A percentile compares a stretch with the other conserved stretches of the same genome.
These are phyloP conservation scores for Fusarium sarcochroum DNA, from an alignment of 2,329 filamentous ascomycete species.

Conservation along the genomic window DNA sequence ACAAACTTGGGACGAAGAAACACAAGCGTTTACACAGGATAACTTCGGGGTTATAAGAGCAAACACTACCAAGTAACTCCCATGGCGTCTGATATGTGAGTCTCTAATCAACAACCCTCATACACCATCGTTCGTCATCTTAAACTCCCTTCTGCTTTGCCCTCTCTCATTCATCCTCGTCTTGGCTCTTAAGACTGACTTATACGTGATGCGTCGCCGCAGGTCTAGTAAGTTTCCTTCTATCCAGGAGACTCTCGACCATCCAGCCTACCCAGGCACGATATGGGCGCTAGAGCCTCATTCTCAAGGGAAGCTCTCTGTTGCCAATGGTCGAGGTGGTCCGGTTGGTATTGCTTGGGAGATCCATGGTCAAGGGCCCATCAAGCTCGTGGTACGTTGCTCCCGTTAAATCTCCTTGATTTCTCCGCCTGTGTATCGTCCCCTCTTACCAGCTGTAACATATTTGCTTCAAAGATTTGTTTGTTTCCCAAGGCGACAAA, in stretches of 20 bases:
- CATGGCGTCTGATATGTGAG: conserved; percentile 35
- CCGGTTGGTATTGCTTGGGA: conserved; percentile 85
- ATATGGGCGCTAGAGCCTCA: conserved; percentile 79
- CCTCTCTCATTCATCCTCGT: background rate
- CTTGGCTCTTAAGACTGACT: conserved; percentile 11
- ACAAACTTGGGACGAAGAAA: conserved; percentile 10
- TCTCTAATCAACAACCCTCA: conserved; percentile 10
- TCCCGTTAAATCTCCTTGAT: conserved; percentile 24
- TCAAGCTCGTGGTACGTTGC: conserved; percentile 78
- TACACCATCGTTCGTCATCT: background rate
- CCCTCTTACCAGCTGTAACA: background rate
- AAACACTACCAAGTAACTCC: conserved; percentile 23
- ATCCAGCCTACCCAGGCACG: conserved; percentile 76
- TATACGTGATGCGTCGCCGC: conserved; percentile 19
- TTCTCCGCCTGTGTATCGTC: conserved; percentile 18
- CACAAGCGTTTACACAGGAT: conserved; percentile 24
- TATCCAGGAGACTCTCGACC: conserved; percentile 70
- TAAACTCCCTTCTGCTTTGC: background rate
- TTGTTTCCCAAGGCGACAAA: background rate
- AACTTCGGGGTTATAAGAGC: conserved; percentile 21
- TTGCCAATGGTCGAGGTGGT: conserved; percentile 79
- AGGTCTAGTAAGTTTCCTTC: conserved; percentile 55
- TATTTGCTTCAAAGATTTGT: background rate
- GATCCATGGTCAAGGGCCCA: conserved; percentile 80
- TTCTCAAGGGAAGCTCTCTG: conserved; percentile 70